Evolutionary conservation across 345 rosid genomes (phyloP), one percentile per base, ranked within the genome.

Genomic region (Lumnitzera littorea): DNA sequence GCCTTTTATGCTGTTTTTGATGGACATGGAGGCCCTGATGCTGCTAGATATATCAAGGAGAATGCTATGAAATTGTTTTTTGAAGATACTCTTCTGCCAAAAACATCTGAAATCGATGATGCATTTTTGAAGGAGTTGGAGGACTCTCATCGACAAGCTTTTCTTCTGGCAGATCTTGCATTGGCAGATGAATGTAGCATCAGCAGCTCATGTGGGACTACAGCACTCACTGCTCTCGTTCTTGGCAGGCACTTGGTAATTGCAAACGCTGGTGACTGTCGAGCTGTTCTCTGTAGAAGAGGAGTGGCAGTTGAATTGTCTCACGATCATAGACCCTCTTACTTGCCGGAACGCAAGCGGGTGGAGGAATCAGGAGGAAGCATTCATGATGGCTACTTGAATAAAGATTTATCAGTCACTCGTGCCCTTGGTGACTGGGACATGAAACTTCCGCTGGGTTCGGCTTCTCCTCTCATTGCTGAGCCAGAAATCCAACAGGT

Each of bases 371-470:
- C 36, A 14, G 65, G 65, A 13, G 65, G 65, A 29, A 31, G n/a
- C 47, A 51, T 62, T 46, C 15, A 51, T n/a, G 65, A 41, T 36
- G 65, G 58, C 12, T 62, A 62, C 15, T 23, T 62, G 12, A 62
- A 62, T 17, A 58, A 58, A 3, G 15, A 9, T 41, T 46, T 62
- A 29, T 53, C 58, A 17, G 17, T 62, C 13, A 51, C 65, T 50
- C 65, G 65, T 51, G 65, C 65, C 15, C 50, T 62, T 25, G 65
- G 65, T 12, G 65, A 62, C 57, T 62, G 65, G 65, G 65, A 62
- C 56, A 51, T 62, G 65, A 62, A 62, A 57, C 57, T 53, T 20
- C 57, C 65, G 11, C 54, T 31, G 13, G 62, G 52, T 24, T 16
- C 51, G 2, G 15, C 62, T 13, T 58, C 62, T 14, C 62, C 62